Evolutionary conservation across 1,284 basidiomycete genomes (phyloP).

Genomic region (Wolfiporia cocos): DNA sequence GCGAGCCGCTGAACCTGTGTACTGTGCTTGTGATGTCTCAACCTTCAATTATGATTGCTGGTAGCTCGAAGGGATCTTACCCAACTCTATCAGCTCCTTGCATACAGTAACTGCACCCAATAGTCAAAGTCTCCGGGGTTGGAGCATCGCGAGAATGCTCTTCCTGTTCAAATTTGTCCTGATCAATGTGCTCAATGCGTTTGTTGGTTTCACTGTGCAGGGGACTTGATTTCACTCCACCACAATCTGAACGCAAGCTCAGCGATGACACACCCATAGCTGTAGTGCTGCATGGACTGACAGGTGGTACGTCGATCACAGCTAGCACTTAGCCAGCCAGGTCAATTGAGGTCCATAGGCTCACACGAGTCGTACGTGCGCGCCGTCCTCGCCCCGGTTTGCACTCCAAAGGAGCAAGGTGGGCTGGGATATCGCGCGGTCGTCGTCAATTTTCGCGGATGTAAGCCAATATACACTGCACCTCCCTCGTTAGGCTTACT

Average conservation of each 20-base stretch:
- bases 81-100: too few species aligned
- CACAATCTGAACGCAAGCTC: slow-evolving; percentile 44
- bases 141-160: too few species aligned
- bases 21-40: too few species aligned
- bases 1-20: too few species aligned
- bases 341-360: slow-evolving; percentile 36
- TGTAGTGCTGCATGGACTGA: slow-evolving; percentile 82
- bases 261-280: slow-evolving; percentile 72
- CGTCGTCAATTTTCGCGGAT: slow-evolving; percentile 90
- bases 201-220: slow-evolving; percentile 28
- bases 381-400: slow-evolving; percentile 69
- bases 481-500: background rate
- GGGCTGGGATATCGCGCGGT: slow-evolving; percentile 85
- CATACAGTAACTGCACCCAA: too few species aligned
- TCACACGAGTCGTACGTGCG: slow-evolving; percentile 89
- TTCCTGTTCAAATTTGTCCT: too few species aligned
- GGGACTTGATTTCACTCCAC: slow-evolving; percentile 68
- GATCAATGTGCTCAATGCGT: background rate
- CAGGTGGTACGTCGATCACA: slow-evolving; percentile 54
- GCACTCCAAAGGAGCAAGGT: slow-evolving; percentile 60
- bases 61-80: slow-evolving; percentile 1
- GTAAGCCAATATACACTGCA: slow-evolving; percentile 37
- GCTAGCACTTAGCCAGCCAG: slow-evolving; percentile 4
- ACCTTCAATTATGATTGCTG: slow-evolving; percentile 1
- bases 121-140: too few species aligned